These are phyloP conservation scores for Rhododendron williamsianum DNA, from an alignment of 148 eudicot genomes.

Conservation along the genomic window DNA sequence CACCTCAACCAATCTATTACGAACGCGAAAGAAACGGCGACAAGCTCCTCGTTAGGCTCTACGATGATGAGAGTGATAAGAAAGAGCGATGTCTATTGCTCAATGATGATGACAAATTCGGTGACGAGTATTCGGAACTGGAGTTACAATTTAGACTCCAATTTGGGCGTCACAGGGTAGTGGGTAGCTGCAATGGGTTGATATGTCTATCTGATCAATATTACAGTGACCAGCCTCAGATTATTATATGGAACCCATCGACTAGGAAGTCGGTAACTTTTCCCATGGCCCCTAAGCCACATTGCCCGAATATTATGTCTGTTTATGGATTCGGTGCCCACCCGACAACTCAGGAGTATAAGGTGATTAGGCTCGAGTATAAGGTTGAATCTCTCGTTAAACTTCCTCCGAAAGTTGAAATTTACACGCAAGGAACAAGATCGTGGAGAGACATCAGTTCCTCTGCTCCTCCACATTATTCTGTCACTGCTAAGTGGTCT, in stretches of 20 bases:
- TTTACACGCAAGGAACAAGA: conserved; percentile 8
- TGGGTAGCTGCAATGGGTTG: conserved; percentile 30
- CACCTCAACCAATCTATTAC: neutral
- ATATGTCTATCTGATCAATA: neutral
- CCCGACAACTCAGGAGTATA: neutral
- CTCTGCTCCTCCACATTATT: neutral
- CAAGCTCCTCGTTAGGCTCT: neutral
- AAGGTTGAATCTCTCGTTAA: too few relatives aligned
- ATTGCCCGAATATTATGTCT: neutral
- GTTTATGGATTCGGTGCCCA: conserved; percentile 24
- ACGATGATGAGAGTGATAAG: neutral
- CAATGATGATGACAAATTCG: conserved; percentile 10
- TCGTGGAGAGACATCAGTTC: conserved; percentile 12
- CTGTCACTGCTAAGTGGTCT: conserved; percentile 14
- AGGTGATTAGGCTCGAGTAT: neutral
- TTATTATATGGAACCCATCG: conserved; percentile 29
- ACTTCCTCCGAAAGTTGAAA: neutral
- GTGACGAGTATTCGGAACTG: conserved; percentile 7
- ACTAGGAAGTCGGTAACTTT: conserved; percentile 8
- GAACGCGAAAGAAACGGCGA: neutral
- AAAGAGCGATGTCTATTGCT: conserved; percentile 20
- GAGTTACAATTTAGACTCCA: conserved; percentile 16
- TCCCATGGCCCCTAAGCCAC: neutral
- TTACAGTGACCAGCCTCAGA: conserved; percentile 11
- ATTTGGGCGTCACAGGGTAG: conserved; percentile 21